These are phyloP conservation scores for Monascus purpureus DNA, from an alignment of 495 filamentous ascomycete genomes.

Conservation along the genomic window DNA sequence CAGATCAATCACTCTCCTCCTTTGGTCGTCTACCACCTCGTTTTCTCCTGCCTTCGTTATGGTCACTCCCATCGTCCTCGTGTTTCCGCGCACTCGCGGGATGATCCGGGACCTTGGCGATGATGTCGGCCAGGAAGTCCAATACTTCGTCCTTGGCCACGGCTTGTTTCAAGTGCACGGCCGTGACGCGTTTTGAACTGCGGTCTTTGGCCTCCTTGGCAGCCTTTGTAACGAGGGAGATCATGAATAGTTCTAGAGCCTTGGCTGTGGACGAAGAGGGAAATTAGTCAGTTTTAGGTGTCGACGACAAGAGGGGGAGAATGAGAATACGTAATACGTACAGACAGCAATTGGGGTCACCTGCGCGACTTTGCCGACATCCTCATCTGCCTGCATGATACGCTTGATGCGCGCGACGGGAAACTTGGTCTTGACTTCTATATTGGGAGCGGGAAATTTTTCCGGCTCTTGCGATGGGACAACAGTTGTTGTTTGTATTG, in stretches of 20 bases:
- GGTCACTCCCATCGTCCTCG: constrained; percentile 37
- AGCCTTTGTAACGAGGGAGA: constrained; percentile 74
- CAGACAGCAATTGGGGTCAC: constrained; percentile 90
- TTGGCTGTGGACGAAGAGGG: constrained; percentile 37
- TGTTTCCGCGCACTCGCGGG: constrained; percentile 37
- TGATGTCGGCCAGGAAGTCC: constrained; percentile 88
- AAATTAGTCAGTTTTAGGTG: constrained; percentile 11
- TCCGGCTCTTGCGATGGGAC: neutral
- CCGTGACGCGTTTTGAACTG: constrained; percentile 78
- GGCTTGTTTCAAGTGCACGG: constrained; percentile 80
- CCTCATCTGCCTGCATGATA: constrained; percentile 99
- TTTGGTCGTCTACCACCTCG: constrained; percentile 31
- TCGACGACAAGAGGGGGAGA: too few relatives aligned
- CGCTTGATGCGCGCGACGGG: constrained; percentile 96
- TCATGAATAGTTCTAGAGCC: constrained; percentile 95
- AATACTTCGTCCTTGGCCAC: constrained; percentile 75
- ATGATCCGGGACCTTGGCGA: constrained; percentile 68
- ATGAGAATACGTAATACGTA: constrained; percentile 35
- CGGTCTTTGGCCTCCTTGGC: constrained; percentile 68
- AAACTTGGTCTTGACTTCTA: constrained; percentile 82
- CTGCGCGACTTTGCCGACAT: constrained; percentile 96
- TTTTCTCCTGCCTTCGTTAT: constrained; percentile 36
- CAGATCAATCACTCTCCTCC: constrained; percentile 29
- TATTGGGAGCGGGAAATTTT: neutral
- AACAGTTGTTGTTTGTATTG: neutral